These are phyloP conservation scores for Myxozyma melibiosi DNA, from an alignment of 805 yeast genomes.

Conservation along the genomic window DNA sequence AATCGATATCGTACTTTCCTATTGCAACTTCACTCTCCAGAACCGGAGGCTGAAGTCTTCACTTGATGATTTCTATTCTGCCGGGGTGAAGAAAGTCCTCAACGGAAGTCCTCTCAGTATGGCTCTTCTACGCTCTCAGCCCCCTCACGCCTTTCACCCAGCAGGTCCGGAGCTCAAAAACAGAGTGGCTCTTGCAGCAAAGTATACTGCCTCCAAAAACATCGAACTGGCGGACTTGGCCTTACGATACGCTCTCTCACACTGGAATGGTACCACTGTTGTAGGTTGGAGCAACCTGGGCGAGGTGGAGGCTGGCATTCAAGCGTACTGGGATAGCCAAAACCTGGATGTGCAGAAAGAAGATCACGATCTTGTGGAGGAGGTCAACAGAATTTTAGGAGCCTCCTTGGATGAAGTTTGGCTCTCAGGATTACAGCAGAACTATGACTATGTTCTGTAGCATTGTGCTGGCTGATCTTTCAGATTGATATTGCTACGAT, in stretches of 20 bases:
- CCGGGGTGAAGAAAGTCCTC: slow-evolving; percentile 60
- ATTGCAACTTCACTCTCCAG: slow-evolving; percentile 81
- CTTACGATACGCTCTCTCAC: slow-evolving; percentile 68
- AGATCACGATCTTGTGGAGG: slow-evolving; percentile 51
- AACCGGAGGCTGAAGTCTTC: slow-evolving; percentile 57
- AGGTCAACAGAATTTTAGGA: slow-evolving; percentile 52
- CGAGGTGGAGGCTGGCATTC: slow-evolving; percentile 67
- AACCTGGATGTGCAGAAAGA: slow-evolving; percentile 42
- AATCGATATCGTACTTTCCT: slow-evolving; percentile 75
- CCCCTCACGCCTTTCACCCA: slow-evolving; percentile 80
- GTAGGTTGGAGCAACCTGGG: slow-evolving; percentile 69
- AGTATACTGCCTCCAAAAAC: slow-evolving; percentile 49
- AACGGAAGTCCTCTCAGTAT: slow-evolving; percentile 87
- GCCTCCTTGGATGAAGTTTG: slow-evolving; percentile 66
- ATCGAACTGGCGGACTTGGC: slow-evolving; percentile 82
- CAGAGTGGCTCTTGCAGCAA: slow-evolving; percentile 50
- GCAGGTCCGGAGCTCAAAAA: slow-evolving; percentile 60
- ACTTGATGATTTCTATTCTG: slow-evolving; percentile 55
- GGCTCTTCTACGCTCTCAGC: slow-evolving; percentile 74
- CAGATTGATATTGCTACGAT: too few species aligned
- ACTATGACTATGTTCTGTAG: slow-evolving; percentile 11
- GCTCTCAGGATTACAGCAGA: slow-evolving; percentile 52
- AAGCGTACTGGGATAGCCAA: slow-evolving; percentile 55
- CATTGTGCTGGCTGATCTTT: background rate
- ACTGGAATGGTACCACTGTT: slow-evolving; percentile 72